phyloP scores from a whole-genome alignment of 2,329 filamentous ascomycete genomes.

The Aaosphaeria pasadenensis region DNA sequence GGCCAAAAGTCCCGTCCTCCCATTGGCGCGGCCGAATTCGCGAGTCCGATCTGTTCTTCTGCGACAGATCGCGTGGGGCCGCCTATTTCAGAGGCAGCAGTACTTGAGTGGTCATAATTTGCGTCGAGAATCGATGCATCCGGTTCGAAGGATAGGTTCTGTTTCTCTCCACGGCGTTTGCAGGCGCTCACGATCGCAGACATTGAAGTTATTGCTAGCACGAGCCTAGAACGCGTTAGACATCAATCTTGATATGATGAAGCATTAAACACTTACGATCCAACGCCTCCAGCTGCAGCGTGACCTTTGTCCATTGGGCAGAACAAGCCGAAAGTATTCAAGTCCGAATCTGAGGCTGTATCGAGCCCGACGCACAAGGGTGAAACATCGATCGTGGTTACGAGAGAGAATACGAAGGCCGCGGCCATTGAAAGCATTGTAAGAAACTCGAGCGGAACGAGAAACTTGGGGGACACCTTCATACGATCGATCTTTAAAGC shows the following conservation, averaged over 20 bases:
- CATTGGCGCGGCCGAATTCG: slow-evolving; percentile 7
- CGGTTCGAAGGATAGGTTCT: slow-evolving; percentile 28
- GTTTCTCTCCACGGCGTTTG: slow-evolving; percentile 9
- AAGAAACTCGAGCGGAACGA: slow-evolving; percentile 19
- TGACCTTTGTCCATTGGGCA: slow-evolving; percentile 19
- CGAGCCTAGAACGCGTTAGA: slow-evolving; percentile 4
- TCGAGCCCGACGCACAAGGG: slow-evolving; percentile 10
- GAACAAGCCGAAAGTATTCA: slow-evolving; percentile 16
- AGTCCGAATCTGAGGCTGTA: slow-evolving; percentile 10
- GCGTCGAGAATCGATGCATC: slow-evolving; percentile 28
- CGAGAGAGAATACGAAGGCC: slow-evolving; percentile 20
- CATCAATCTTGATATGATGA: neutral
- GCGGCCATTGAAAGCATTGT: slow-evolving; percentile 19
- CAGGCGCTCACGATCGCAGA: slow-evolving; percentile 13
- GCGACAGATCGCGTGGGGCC: slow-evolving; percentile 15
- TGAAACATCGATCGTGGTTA: slow-evolving; percentile 14
- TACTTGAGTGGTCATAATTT: slow-evolving; percentile 17
- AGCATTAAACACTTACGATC: slow-evolving; percentile 3
- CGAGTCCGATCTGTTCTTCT: slow-evolving; percentile 8
- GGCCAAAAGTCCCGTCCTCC: slow-evolving; percentile 12
- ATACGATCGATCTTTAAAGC: slow-evolving; percentile 12
- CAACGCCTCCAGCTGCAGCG: slow-evolving; percentile 14
- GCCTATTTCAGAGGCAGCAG: slow-evolving; percentile 21
- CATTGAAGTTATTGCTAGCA: slow-evolving; percentile 15
- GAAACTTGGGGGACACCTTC: slow-evolving; percentile 13